Base-by-base conservation (phyloP, 108 stramenopile species). In the Craspedostauros australis region DNA sequence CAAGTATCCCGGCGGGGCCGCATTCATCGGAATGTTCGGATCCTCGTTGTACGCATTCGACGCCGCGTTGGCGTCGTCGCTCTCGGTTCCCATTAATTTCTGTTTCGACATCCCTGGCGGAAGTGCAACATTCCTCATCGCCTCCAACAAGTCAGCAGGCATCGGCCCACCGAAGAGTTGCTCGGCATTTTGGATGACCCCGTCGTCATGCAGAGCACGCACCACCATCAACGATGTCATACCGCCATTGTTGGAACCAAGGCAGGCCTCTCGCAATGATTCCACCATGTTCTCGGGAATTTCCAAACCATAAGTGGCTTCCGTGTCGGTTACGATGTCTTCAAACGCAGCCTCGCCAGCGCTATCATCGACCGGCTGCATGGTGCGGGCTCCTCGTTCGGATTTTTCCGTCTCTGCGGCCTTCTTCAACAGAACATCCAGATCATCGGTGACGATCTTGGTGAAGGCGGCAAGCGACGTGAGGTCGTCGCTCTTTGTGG, bases 301-400 rank as follows among this genome's bases (percentile, higher is more conserved):
- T 46, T 57, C 56, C 16, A 57, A 46, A 16, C 56, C 56, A 32
- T 57, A 57, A 1, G 56, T 57, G 15, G 44, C 56, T 32, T 57
- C 56, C 1, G 56, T 57, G 16, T 57, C 56, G 7, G 56, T 46
- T 8, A 57, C 19, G 29, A 57, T 46, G 5, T 28, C 15, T 7
- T 57, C 56, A 30, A 57, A 57, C 31, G 44, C 56, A 8, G 26
- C 42, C 6, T 6, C 44, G 1, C 42, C 56, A 2, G 34, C 33
- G 19, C 33, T 57, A 18, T 46, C 18, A 39, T 44, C 15, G 41
- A n/a, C n/a, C n/a, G n/a, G n/a, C n/a, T n/a, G n/a, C n/a, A n/a
- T n/a, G n/a, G n/a, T n/a, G n/a, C n/a, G n/a, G n/a, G n/a, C n/a
- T n/a, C n/a, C n/a, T n/a, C n/a, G n/a, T n/a, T n/a, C n/a, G n/a